Base-by-base conservation (phyloP, 495 filamentous ascomycete species). In the Immersiella caudata region DNA sequence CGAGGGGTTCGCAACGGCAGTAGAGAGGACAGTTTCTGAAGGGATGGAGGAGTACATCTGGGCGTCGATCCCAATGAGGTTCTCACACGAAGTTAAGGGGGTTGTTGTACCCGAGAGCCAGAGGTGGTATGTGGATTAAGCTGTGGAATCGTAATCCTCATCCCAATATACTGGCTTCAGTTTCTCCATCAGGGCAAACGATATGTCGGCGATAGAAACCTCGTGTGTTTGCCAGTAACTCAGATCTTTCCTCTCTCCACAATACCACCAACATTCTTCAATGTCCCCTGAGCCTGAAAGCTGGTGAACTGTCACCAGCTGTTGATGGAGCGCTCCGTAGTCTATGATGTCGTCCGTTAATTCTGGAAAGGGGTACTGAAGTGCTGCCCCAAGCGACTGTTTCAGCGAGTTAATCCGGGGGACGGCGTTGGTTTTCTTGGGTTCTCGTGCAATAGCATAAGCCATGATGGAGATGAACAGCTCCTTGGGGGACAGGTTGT, bases 21-120 rank as follows among this genome's bases (percentile, higher is more conserved):
- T 67, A 11, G 40, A 50, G 9, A 16, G 6, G 36, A 52, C 55
- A 0, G 27, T 61, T 3, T 36, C 40, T 18, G 56, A 51, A 3
- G 65, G 65, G 12, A 61, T 67, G 65, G 55, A 61, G 46, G 65
- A 61, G 65, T 67, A 67, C 54, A 60, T 67, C 55, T 67, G 65
- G 65, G 57, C 65, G 1, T 26, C 29, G 56, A 22, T 40, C 26
- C 55, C 49, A 29, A 54, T 60, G 24, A 20, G 56, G 56, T 61
- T 49, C 21, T 22, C 58, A 3, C 40, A 56, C 56, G 26, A 55
- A 9, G 14, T 52, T 8, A 46, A 25, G 14, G 49, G 57, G 20
- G 27, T 46, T 21, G 65, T 26, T 0, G 27, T n/a, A 0, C n/a
- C 46, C 6, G 24, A 33, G 18, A 50, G 33, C 6, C 57, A 55